These are phyloP conservation scores for Colletotrichum kahawae DNA, from an alignment of 2,329 filamentous ascomycete genomes.

Conservation along the genomic window DNA sequence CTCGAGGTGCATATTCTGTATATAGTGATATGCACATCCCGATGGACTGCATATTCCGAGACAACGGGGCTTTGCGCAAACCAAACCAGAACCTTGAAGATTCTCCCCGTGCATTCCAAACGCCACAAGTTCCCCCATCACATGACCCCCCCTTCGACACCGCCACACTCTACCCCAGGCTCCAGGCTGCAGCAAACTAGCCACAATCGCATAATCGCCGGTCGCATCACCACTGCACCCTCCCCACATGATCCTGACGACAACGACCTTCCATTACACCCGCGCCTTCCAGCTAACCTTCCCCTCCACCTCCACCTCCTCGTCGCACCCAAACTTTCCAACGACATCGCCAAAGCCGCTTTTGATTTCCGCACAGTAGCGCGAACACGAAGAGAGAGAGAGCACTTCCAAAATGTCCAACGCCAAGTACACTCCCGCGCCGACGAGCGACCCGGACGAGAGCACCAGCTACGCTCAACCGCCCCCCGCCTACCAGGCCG, in stretches of 20 bases:
- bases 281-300: neutral
- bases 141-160: neutral
- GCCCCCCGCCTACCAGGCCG: conserved; percentile 78
- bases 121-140: neutral
- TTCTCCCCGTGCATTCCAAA: neutral
- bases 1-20: neutral
- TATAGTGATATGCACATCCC: fast-evolving
- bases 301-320: neutral
- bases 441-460: conserved; percentile 86
- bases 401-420: conserved; percentile 63
- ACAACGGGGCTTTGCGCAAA: neutral
- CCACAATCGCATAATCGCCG: neutral
- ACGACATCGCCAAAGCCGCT: neutral
- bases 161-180: conserved; percentile 16
- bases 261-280: neutral
- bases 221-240: conserved; percentile 4
- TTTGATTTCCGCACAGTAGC: neutral
- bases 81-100: neutral
- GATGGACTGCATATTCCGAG: neutral
- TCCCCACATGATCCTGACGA: conserved; percentile 22
- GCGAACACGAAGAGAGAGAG: neutral
- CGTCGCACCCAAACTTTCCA: neutral
- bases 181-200: neutral
- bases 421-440: conserved; percentile 82
- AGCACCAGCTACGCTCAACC: conserved; percentile 73